Percentiles rank a stretch among this genome's conserved stretches.
phyloP scores from a whole-genome alignment of 805 yeast genomes.

The Starmerella cellae region DNA sequence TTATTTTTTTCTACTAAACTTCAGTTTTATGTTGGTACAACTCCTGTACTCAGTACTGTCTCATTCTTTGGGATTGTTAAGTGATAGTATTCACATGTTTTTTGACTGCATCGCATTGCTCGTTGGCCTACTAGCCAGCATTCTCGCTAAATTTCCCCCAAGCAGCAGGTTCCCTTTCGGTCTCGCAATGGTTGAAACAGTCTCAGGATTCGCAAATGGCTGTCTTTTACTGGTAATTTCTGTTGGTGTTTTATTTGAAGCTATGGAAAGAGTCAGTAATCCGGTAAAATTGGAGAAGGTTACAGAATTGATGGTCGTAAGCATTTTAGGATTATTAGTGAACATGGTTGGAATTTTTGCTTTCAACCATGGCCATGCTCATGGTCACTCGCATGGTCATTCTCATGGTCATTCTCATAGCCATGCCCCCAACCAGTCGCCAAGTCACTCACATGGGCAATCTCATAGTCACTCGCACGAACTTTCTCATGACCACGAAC shows the following conservation, averaged over 20 bases:
- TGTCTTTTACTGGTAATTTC: constrained; percentile 78
- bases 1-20: constrained; percentile 69
- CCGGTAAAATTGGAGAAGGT: constrained; percentile 73
- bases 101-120: constrained; percentile 84
- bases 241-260: constrained; percentile 75
- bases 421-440: constrained; percentile 20
- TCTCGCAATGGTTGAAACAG: constrained; percentile 66
- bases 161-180: constrained; percentile 77
- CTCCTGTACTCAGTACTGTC: constrained; percentile 83
- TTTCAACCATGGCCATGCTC: constrained; percentile 53
- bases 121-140: constrained; percentile 78
- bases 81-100: constrained; percentile 94
- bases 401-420: constrained; percentile 21
- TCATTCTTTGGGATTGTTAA: constrained; percentile 76
- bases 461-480: constrained; percentile 7
- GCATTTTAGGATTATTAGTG: constrained; percentile 70
- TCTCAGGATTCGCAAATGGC: constrained; percentile 94
- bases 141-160: constrained; percentile 45
- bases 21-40: constrained; percentile 90
- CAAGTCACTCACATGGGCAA: constrained; percentile 9
- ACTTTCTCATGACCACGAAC: constrained; percentile 5
- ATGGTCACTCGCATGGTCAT: constrained; percentile 23
- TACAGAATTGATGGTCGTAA: constrained; percentile 71
- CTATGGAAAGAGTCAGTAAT: constrained; percentile 61
- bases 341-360: constrained; percentile 89